Percentiles rank a stretch among this genome's conserved stretches.
Evolutionary conservation across 2,329 filamentous ascomycete species (phyloP).

Genomic region (Rasamsonia emersonii): DNA sequence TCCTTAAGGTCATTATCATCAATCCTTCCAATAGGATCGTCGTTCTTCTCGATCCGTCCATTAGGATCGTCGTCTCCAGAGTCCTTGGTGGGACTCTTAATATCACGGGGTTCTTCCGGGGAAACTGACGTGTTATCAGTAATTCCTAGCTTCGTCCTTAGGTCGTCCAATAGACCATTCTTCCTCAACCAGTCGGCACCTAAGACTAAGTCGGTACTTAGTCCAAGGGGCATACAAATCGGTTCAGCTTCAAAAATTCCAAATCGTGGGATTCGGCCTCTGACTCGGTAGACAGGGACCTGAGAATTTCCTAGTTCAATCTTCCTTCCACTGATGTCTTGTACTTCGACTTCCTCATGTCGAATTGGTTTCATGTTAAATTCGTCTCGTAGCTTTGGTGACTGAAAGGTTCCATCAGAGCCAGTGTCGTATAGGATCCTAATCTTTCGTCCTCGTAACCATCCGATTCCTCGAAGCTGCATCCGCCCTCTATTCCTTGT

Average conservation of each 20-base stretch:
- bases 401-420: neutral
- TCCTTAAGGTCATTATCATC: too few relatives aligned
- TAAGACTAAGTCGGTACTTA: conserved; percentile 1
- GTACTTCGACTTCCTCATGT: neutral
- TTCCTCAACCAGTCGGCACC: neutral
- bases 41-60: too few relatives aligned
- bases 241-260: neutral
- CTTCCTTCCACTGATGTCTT: neutral
- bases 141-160: neutral
- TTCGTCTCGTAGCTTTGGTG: neutral
- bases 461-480: too few relatives aligned
- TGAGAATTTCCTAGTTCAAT: neutral
- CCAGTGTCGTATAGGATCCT: neutral
- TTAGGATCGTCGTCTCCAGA: too few relatives aligned
- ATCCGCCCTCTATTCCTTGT: too few relatives aligned
- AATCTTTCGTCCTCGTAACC: neutral
- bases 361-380: neutral
- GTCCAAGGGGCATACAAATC: neutral
- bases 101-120: too few relatives aligned
- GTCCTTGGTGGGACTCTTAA: too few relatives aligned
- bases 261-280: neutral
- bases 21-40: too few relatives aligned
- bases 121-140: neutral
- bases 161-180: neutral
- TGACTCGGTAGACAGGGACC: neutral